Evolutionary conservation across 1,284 basidiomycete genomes (phyloP).

Genomic region (Ganoderma meredithae): DNA sequence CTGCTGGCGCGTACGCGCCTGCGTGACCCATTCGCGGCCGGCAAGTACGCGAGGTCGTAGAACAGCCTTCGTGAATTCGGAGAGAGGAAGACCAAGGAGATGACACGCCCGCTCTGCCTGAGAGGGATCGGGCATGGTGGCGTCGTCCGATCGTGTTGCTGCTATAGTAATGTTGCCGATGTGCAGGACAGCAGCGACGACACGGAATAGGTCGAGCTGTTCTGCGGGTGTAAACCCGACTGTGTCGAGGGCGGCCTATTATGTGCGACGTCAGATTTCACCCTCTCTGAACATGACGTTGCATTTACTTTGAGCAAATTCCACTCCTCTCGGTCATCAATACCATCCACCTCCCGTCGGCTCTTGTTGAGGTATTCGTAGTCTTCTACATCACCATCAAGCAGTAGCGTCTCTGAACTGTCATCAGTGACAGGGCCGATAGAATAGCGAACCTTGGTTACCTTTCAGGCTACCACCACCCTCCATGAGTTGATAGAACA

Average conservation of each 20-base stretch:
- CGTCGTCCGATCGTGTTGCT: constrained; percentile 87
- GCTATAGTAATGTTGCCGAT: constrained; percentile 93
- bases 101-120: constrained; percentile 94
- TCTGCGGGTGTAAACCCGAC: constrained; percentile 89
- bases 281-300: neutral
- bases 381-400: constrained; percentile 80
- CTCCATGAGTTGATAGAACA: constrained; percentile 93
- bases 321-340: constrained; percentile 95
- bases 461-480: constrained; percentile 73
- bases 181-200: constrained; percentile 93
- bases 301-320: constrained; percentile 68
- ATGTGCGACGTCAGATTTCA: neutral
- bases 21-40: constrained; percentile 96
- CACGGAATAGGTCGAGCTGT: constrained; percentile 93
- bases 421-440: constrained; percentile 5
- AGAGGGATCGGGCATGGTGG: constrained; percentile 82
- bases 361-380: constrained; percentile 95
- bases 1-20: constrained; percentile 91
- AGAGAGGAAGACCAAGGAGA: constrained; percentile 89
- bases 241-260: constrained; percentile 79
- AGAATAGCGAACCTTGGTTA: constrained; percentile 40
- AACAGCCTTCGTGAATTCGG: constrained; percentile 90
- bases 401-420: constrained; percentile 72
- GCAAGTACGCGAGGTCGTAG: constrained; percentile 91
- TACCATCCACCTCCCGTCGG: constrained; percentile 90